phyloP scores from a whole-genome alignment of 306 rosid genomes.

The Chamaecrista fasciculata region DNA sequence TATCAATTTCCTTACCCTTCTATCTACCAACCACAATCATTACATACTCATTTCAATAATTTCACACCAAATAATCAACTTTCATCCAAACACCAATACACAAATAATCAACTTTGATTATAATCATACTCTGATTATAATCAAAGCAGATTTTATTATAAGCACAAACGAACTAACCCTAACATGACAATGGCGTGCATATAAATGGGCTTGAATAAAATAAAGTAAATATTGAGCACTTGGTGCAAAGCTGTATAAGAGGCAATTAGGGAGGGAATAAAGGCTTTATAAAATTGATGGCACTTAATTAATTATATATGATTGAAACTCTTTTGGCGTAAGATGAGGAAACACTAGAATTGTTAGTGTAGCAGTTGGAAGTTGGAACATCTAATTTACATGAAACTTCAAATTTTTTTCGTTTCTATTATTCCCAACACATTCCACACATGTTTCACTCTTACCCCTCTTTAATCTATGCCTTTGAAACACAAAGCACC shows the following conservation, averaged over 20 bases:
- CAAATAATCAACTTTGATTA: too few species aligned
- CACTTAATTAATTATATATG: slow-evolving; percentile 11
- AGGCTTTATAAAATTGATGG: neutral
- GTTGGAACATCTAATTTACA: neutral
- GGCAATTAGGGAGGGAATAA: neutral
- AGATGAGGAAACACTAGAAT: slow-evolving; percentile 37
- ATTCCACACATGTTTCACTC: neutral
- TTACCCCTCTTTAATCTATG: neutral
- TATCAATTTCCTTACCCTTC: too few species aligned
- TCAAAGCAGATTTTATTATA: too few species aligned
- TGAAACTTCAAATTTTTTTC: neutral
- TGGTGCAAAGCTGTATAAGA: neutral
- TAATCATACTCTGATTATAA: too few species aligned
- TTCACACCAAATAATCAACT: too few species aligned
- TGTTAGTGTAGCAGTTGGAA: neutral
- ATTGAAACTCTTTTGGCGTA: slow-evolving; percentile 30
- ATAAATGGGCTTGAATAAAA: slow-evolving; percentile 13
- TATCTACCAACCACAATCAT: too few species aligned
- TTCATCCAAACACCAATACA: too few species aligned
- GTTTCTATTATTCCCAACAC: neutral
- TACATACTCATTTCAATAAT: too few species aligned
- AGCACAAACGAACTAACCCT: too few species aligned
- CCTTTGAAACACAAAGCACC: neutral
- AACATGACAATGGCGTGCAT: slow-evolving; percentile 29
- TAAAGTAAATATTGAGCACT: neutral